Evolutionary conservation across 805 yeast genomes (phyloP), one percentile per base, ranked within the genome.

Genomic region (Kluyveromyces lactis): DNA sequence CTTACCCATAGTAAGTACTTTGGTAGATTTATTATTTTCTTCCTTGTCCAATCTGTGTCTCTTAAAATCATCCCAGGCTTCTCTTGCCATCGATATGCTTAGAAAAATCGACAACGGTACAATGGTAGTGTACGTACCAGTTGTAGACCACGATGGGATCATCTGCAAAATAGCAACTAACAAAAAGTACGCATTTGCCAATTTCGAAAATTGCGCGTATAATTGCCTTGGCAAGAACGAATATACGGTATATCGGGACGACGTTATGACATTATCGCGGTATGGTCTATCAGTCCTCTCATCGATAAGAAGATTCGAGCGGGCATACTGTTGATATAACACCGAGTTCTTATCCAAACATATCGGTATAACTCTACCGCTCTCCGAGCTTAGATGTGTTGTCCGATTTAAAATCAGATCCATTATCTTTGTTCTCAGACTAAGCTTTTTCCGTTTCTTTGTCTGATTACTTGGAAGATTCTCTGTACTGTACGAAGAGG

Each of bases 71-170:
- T 92, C 98, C 60, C 71, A 89, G 0, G 94, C 98, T 63, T 92
- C 98, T 49, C 97, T 73, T 7, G 81, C 74, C 63, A 90, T 87
- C 0, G 97, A 86, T 19, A 92, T 84, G 6, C 86, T 69, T 64
- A 92, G 85, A 59, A 92, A 92, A 4, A 92, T 73, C 60, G 80
- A 65, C 42, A 92, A 68, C 2, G 98, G 97, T 30, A 89, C 72
- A 50, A 92, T 90, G 2, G 98, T 92, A 3, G 97, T 92, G 56
- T 78, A 86, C 10, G 87, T 82, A 43, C 97, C 98, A 0, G 98
- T 92, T 4, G 98, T 86, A 1, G 96, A 86, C 97, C 96, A 92
- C 2, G 87, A 77, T 0, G 98, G 97, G 35, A 92, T 81, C 89
- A 90, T 80, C 58, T 92, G 98, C 68, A 92, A 67, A 45, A 92